Evolutionary conservation across 306 rosid species (phyloP), one percentile per base, ranked within the genome.

Genomic region (Prunus davidiana): DNA sequence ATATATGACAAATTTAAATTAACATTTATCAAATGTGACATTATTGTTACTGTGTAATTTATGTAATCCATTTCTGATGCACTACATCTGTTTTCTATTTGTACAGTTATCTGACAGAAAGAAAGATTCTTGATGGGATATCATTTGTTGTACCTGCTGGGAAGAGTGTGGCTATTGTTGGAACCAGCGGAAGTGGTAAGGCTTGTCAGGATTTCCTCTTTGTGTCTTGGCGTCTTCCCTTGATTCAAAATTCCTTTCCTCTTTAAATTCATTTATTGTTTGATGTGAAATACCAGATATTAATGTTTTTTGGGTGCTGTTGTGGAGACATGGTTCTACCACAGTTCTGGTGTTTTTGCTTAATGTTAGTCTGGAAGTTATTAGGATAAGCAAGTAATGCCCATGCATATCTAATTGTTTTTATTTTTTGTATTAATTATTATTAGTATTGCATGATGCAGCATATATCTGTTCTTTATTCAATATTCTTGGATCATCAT

Each of bases 101-200:
- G 72, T 73, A 65, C 93, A 95, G 98, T 78, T 92, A 95, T 83
- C 81, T 92, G 62, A 45, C 87, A 50, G 98, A 89, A 71, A 90
- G 97, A 81, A 92, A 92, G 86, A 95, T 95, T 90, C 98, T 95
- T 71, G 97, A 89, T 81, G 97, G 93, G 69, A 76, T 95, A 83
- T 95, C 98, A 65, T 87, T 95, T 76, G 69, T 79, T 76, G 93
- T 95, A 56, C 96, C 98, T 22, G 93, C 97, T 41, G 97, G 98
- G 76, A 92, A 92, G 90, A 95, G 97, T 84, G 97, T 95, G 82
- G 98, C 98, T 71, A 95, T 95, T 78, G 98, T 95, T 69, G 98
- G 98, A 66, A 95, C 98, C 63, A 95, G 98, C 79, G 97, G 98
- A 79, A 95, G 98, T 87, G 98, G 98, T 95, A 89, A 89, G 96